Percentiles rank a stretch among this genome's conserved stretches.
These are phyloP conservation scores for Syzygium grande DNA, from an alignment of 345 rosid genomes.

Conservation along the genomic window DNA sequence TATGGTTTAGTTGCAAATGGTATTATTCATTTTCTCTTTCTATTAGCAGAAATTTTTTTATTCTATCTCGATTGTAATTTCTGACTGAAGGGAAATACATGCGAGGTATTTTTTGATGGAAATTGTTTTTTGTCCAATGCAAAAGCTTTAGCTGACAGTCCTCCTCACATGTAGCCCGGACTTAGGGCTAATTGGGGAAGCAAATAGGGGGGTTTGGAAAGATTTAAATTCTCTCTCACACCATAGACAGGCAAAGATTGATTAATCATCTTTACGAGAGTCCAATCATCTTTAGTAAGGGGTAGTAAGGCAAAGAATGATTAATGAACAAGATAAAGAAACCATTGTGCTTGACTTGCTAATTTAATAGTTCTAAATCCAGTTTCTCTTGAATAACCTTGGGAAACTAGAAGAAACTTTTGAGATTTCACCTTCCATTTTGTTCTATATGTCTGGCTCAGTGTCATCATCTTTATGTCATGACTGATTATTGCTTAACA, in stretches of 20 bases:
- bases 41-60: background rate
- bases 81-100: background rate
- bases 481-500: too few relatives aligned
- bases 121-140: background rate
- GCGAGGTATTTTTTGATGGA: background rate
- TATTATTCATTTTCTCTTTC: background rate
- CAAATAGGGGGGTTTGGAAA: background rate
- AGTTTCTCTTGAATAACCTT: background rate
- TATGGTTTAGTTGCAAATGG: background rate
- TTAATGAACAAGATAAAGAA: background rate
- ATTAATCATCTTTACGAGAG: background rate
- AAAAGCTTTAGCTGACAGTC: background rate
- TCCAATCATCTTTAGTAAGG: background rate
- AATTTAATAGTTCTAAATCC: background rate
- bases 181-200: background rate
- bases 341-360: background rate
- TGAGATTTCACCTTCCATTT: background rate
- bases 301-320: background rate
- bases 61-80: background rate
- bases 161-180: background rate
- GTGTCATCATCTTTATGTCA: too few relatives aligned
- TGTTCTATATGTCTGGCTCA: background rate
- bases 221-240: background rate
- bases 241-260: background rate
- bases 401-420: background rate